Evolutionary conservation across 2,329 filamentous ascomycete genomes (phyloP).

Genomic region (Parastagonospora avenae): DNA sequence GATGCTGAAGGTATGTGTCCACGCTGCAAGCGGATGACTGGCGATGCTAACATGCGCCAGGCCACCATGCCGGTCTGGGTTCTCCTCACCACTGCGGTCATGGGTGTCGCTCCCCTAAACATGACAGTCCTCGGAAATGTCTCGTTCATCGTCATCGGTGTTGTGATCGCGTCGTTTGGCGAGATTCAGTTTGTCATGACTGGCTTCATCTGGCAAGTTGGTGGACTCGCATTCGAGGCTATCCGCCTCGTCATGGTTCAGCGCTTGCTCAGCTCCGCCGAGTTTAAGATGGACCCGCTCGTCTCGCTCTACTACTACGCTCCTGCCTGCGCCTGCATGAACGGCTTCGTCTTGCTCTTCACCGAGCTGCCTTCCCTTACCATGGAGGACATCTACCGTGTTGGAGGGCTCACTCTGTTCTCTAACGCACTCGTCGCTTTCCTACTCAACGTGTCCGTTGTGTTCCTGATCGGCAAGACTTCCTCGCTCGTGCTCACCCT

Average conservation of each 20-base stretch:
- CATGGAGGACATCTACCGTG: slow-evolving; percentile 72
- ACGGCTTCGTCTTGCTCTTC: slow-evolving; percentile 72
- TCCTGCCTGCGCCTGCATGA: slow-evolving; percentile 82
- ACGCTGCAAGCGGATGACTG: neutral
- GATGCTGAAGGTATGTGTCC: slow-evolving; percentile 84
- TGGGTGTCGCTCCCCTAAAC: slow-evolving; percentile 84
- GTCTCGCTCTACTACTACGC: slow-evolving; percentile 92
- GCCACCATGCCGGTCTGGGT: slow-evolving; percentile 95
- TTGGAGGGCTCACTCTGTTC: slow-evolving; percentile 74
- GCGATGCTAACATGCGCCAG: slow-evolving; percentile 50
- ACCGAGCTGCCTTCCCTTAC: slow-evolving; percentile 74
- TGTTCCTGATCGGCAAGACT: slow-evolving; percentile 87
- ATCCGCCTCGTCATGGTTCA: slow-evolving; percentile 84
- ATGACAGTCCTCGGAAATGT: slow-evolving; percentile 90
- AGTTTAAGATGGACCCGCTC: slow-evolving; percentile 91
- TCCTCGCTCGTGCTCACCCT: slow-evolving; percentile 85
- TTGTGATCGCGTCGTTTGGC: slow-evolving; percentile 90
- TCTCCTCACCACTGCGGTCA: slow-evolving; percentile 83
- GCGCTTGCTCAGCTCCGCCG: slow-evolving; percentile 77
- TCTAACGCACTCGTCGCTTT: slow-evolving; percentile 80
- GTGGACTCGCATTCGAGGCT: slow-evolving; percentile 80
- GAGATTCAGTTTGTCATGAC: slow-evolving; percentile 90
- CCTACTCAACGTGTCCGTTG: slow-evolving; percentile 81
- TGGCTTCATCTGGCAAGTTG: slow-evolving; percentile 79
- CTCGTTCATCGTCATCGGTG: slow-evolving; percentile 90